These are phyloP conservation scores for Daphne laureola DNA, from an alignment of 441 rosid species.

Conservation along the genomic window DNA sequence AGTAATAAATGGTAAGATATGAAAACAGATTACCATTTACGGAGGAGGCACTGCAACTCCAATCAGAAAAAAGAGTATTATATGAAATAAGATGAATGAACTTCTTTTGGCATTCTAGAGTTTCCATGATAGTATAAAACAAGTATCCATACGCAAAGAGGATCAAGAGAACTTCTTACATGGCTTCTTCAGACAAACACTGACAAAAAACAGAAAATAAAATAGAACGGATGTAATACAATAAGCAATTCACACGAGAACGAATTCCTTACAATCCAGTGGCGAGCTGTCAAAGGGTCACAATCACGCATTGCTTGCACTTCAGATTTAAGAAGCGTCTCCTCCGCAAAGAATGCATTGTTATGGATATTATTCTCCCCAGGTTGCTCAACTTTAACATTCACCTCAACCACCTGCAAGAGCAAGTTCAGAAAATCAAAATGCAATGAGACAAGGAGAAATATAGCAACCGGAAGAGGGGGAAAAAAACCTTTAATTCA, in stretches of 20 bases:
- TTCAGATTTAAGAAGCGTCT: constrained; percentile 60
- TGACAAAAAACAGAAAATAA: too few species aligned
- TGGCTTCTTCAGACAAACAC: too few species aligned
- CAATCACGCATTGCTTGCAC: constrained; percentile 72
- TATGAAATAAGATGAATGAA: too few species aligned
- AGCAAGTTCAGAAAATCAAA: constrained; percentile 1
- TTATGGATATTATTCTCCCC: constrained; percentile 72
- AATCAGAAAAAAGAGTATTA: too few species aligned
- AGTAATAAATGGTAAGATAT: too few species aligned
- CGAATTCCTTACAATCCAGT: constrained; percentile 66
- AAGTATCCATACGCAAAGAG: too few species aligned
- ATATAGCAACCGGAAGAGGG: not conserved
- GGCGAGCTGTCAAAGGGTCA: constrained; percentile 69
- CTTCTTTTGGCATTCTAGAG: too few species aligned
- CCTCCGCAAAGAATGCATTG: constrained; percentile 82
- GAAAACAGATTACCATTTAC: too few species aligned
- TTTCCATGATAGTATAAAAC: too few species aligned
- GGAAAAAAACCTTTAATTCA: not conserved
- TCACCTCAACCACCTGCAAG: constrained; percentile 65
- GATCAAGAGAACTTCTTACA: too few species aligned
- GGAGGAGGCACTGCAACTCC: too few species aligned
- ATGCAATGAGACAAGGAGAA: constrained; percentile 1
- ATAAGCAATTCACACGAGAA: not conserved
- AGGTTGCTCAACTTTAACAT: constrained; percentile 61
- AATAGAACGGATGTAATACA: not conserved